phyloP scores from a whole-genome alignment of 2,329 filamentous ascomycete species.

The Drechslerella coelobrocha region DNA sequence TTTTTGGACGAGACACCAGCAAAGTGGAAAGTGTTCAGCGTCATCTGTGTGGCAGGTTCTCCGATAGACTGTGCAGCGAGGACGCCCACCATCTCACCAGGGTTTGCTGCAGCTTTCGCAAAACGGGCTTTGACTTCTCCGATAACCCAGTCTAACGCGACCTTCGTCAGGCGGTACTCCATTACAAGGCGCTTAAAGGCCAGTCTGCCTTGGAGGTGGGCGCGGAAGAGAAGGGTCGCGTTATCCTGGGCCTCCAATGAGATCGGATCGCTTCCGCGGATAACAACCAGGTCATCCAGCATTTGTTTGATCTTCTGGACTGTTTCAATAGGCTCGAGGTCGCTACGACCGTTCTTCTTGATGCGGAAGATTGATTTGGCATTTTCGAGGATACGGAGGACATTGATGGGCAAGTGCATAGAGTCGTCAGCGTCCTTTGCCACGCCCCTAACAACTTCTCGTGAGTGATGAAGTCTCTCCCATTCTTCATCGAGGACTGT shows the following conservation, averaged over 20 bases:
- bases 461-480: slow-evolving; percentile 76
- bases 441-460: slow-evolving; percentile 70
- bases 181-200: slow-evolving; percentile 92
- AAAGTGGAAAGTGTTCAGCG: slow-evolving; percentile 99
- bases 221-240: slow-evolving; percentile 90
- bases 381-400: slow-evolving; percentile 86
- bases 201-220: slow-evolving; percentile 83
- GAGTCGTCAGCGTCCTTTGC: slow-evolving; percentile 67
- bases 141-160: slow-evolving; percentile 89
- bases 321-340: slow-evolving; percentile 85
- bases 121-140: slow-evolving; percentile 91
- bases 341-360: slow-evolving; percentile 82
- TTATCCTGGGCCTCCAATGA: slow-evolving; percentile 86
- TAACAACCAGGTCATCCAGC: slow-evolving; percentile 78
- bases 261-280: slow-evolving; percentile 81
- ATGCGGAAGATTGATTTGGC: slow-evolving; percentile 91
- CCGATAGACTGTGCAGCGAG: slow-evolving; percentile 97
- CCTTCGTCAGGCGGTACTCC: slow-evolving; percentile 82
- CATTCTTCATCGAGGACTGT: slow-evolving; percentile 86
- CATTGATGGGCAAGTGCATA: slow-evolving; percentile 91
- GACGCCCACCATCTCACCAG: slow-evolving; percentile 98
- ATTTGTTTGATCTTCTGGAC: slow-evolving; percentile 79
- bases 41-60: slow-evolving; percentile 99
- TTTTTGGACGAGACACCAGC: slow-evolving; percentile 99
- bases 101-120: slow-evolving; percentile 81